A percentile compares a stretch with the other conserved stretches of the same genome.
phyloP scores from a whole-genome alignment of 192 early-diverging fungal species.

The Chytriomyces sp. region DNA sequence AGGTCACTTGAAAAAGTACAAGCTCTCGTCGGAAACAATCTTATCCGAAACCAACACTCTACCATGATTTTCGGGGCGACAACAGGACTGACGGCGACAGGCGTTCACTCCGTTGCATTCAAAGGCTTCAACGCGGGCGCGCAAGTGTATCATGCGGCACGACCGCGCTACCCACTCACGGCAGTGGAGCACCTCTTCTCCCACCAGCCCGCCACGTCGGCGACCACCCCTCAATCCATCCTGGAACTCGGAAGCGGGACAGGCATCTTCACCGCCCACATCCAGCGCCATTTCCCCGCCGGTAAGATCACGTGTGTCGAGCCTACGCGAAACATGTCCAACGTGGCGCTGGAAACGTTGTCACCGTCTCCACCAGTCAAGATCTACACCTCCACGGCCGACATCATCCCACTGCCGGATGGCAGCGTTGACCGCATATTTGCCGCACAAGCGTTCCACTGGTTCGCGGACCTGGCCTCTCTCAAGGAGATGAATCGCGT shows the following conservation, averaged over 20 bases:
- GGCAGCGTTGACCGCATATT: not conserved
- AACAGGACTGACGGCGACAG: too few relatives aligned
- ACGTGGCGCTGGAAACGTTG: not conserved
- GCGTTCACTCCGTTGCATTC: slow-evolving; percentile 7
- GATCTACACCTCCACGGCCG: not conserved
- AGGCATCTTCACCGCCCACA: not conserved
- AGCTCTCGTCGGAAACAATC: too few relatives aligned
- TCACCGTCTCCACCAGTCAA: not conserved
- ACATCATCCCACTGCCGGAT: not conserved
- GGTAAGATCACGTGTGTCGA: not conserved
- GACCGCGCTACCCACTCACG: slow-evolving; percentile 16
- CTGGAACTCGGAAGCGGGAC: slow-evolving; percentile 10
- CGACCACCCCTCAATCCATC: not conserved
- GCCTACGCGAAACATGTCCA: not conserved
- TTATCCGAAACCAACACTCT: too few relatives aligned
- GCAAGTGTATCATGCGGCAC: slow-evolving; percentile 11
- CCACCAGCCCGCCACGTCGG: not conserved
- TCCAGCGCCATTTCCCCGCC: not conserved
- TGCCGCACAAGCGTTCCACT: too few relatives aligned
- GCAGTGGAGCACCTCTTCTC: slow-evolving; percentile 2
- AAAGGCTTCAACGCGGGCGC: slow-evolving; percentile 26
- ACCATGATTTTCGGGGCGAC: too few relatives aligned
- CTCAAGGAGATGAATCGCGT: too few relatives aligned
- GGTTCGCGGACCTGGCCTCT: too few relatives aligned
- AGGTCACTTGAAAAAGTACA: too few relatives aligned